Percentiles rank a stretch among this genome's conserved stretches.
phyloP scores from a whole-genome alignment of 768 basidiomycete species.

The Coprinellus aureogranulatus region DNA sequence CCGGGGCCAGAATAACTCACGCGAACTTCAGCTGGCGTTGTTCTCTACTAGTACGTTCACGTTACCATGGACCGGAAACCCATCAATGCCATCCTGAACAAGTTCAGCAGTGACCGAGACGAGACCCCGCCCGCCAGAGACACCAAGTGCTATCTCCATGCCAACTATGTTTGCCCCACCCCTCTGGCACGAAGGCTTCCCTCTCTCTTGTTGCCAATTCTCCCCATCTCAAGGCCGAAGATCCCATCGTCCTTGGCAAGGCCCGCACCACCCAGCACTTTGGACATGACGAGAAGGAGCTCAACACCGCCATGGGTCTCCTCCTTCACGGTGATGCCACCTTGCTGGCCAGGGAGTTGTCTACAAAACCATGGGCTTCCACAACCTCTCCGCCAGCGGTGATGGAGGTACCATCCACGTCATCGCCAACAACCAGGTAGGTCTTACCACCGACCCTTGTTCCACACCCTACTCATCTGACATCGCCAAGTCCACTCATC shows the following conservation, averaged over 20 bases:
- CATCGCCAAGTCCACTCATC: slow-evolving; percentile 97
- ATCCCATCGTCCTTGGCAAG: slow-evolving; percentile 98
- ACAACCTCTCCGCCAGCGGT: slow-evolving; percentile 91
- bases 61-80: slow-evolving; percentile 99
- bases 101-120: slow-evolving; percentile 77
- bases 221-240: slow-evolving; percentile 95
- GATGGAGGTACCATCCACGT: slow-evolving; percentile 98
- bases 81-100: slow-evolving; percentile 95
- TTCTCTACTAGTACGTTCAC: slow-evolving; percentile 91
- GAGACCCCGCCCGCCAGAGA: slow-evolving; percentile 89
- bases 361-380: slow-evolving; percentile 99
- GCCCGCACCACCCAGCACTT: slow-evolving; percentile 94
- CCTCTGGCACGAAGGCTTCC: slow-evolving; percentile 95
- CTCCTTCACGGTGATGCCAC: slow-evolving; percentile 97
- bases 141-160: slow-evolving; percentile 98
- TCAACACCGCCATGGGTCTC: slow-evolving; percentile 89
- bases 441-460: slow-evolving; percentile 97
- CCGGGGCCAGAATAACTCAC: not conserved
- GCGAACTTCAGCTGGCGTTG: slow-evolving; percentile 63
- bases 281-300: slow-evolving; percentile 80
- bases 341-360: slow-evolving; percentile 98
- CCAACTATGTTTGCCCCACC: slow-evolving; percentile 99
- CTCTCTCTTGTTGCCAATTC: slow-evolving; percentile 98
- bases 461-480: slow-evolving; percentile 98
- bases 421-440: slow-evolving; percentile 99